A percentile compares a stretch with the other conserved stretches of the same genome.
Evolutionary conservation across 805 yeast genomes (phyloP).

Genomic region (Candida easanensis): DNA sequence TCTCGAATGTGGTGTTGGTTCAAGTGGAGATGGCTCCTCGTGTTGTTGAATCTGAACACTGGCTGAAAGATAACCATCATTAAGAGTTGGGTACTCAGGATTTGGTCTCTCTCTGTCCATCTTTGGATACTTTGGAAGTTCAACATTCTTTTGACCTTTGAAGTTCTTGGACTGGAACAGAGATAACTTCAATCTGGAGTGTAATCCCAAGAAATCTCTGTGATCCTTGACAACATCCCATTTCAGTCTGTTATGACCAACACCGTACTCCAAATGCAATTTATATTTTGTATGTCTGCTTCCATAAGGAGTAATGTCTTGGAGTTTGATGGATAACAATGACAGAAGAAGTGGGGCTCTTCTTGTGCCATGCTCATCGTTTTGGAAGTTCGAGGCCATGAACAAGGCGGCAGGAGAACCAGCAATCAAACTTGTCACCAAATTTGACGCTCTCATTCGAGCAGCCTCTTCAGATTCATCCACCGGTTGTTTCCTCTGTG

Average conservation of each 20-base stretch:
- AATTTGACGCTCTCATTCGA: conserved; percentile 36
- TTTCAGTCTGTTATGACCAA: conserved; percentile 70
- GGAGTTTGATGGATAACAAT: conserved; percentile 63
- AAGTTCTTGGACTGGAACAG: conserved; percentile 36
- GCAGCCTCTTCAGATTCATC: conserved; percentile 26
- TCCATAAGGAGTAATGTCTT: conserved; percentile 41
- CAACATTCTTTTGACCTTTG: conserved; percentile 27
- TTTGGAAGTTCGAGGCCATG: conserved; percentile 68
- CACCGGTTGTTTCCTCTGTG: neutral
- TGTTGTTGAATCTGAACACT: neutral
- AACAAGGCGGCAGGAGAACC: conserved; percentile 76
- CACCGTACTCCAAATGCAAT: conserved; percentile 86
- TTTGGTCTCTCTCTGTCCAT: conserved; percentile 4
- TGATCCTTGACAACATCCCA: conserved; percentile 79
- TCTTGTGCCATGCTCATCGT: conserved; percentile 71
- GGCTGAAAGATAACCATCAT: conserved; percentile 25
- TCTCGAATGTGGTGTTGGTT: neutral
- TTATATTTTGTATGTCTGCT: conserved; percentile 42
- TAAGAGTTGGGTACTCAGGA: conserved; percentile 16
- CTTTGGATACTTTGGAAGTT: conserved; percentile 38
- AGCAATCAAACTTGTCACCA: conserved; percentile 52
- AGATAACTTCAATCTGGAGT: conserved; percentile 60
- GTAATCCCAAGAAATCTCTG: conserved; percentile 69
- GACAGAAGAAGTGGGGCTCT: conserved; percentile 82
- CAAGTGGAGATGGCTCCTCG: conserved; percentile 1